Base-by-base conservation (phyloP, 1,139 yeast species). In the Geotrichum reessii region DNA sequence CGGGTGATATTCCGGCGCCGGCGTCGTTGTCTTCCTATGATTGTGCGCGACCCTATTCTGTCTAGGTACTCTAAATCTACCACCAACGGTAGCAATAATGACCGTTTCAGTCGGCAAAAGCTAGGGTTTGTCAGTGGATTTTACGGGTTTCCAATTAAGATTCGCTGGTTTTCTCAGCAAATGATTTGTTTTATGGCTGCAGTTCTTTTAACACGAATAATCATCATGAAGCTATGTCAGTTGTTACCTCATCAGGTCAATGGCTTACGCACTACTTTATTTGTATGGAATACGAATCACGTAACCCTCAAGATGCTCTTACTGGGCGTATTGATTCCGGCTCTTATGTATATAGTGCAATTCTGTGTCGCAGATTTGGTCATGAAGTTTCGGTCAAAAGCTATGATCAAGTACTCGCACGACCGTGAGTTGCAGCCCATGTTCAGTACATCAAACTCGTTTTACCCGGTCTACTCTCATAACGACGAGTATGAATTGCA, bases 81-180 rank as follows among this genome's bases (percentile, higher is more conserved):
- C 50, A 50, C 17, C 31, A 44, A 14, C 37, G 14, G 14, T n/a
- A 31, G 12, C 37, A 9, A 12, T 31, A n/a, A 12, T 31, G 37
- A 31, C 37, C 37, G 37, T 31, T 31, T 31, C 37, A 17, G 55
- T 7, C 53, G 56, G 12, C 53, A 58, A 2, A 47, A 50, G 6
- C 44, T 57, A 2, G 62, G 62, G 2, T 47, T 60, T 24, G 47
- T 52, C 1, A 52, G 55, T 21, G 62, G 62, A 14, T 52, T 55
- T 46, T 60, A 60, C 40, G 60, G 62, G 4, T 50, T 55, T 21
- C 62, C 62, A 0, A 47, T 55, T 1, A 46, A 58, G 9, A 46
- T 48, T 2, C 53, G 48, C 40, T 57, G 59, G 59, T 51, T 53
- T 44, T 28, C 53, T 11, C 62, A 60, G 42, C 62, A 60, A 47